Evolutionary conservation across 2,329 filamentous ascomycete species (phyloP).

Genomic region (Aspergillus sp.): DNA sequence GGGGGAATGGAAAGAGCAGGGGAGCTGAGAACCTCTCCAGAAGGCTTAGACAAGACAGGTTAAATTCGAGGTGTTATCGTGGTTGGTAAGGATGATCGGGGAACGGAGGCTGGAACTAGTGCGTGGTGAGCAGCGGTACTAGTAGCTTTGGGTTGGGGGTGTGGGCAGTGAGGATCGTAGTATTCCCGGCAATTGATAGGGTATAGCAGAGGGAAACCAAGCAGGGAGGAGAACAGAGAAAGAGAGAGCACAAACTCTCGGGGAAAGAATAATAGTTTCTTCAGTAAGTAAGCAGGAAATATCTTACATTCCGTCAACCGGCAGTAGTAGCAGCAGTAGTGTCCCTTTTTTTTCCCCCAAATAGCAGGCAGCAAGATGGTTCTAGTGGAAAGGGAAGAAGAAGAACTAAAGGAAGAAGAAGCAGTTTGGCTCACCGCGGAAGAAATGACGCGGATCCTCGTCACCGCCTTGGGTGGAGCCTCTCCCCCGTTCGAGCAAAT

Average conservation of each 20-base stretch:
- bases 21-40: neutral
- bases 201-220: neutral
- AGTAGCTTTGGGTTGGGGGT: neutral
- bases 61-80: slow-evolving; percentile 3
- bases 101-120: neutral
- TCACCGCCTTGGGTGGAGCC: slow-evolving; percentile 24
- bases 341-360: too few species aligned
- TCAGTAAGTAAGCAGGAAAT: neutral
- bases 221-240: too few species aligned
- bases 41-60: slow-evolving; percentile 2
- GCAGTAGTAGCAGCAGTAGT: neutral
- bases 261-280: too few species aligned
- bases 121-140: neutral
- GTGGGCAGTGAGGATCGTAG: neutral
- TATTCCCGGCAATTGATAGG: too few species aligned
- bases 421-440: slow-evolving; percentile 14
- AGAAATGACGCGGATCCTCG: slow-evolving; percentile 26
- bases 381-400: neutral
- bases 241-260: too few species aligned
- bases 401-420: slow-evolving; percentile 12
- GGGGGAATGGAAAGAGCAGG: neutral
- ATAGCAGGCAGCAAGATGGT: slow-evolving; percentile 5
- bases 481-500: neutral
- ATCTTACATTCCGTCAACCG: neutral
- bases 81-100: slow-evolving; percentile 9